phyloP scores from a whole-genome alignment of 352 stramenopile species.

The Phytophthora melonis region DNA sequence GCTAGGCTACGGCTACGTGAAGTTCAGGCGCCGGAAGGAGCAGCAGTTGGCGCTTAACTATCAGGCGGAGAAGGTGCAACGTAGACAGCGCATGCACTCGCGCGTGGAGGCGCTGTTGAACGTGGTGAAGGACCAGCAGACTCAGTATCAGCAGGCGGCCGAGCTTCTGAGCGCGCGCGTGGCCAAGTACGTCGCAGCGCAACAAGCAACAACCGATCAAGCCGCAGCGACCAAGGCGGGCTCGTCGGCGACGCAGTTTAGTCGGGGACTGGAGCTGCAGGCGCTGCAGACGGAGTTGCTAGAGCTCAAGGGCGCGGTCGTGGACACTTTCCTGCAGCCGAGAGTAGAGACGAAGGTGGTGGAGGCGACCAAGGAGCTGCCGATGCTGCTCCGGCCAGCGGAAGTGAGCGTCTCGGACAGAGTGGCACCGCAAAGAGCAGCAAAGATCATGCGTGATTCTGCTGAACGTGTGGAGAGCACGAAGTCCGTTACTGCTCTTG shows the following conservation, averaged over 20 bases:
- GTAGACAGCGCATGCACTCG: slow-evolving; percentile 19
- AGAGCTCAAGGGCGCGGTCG: slow-evolving; percentile 45
- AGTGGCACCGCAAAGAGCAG: neutral
- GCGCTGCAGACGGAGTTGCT: slow-evolving; percentile 45
- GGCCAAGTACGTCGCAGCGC: slow-evolving; percentile 32
- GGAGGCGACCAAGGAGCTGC: slow-evolving; percentile 15
- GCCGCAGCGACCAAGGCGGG: slow-evolving; percentile 13
- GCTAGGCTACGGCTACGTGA: slow-evolving; percentile 45
- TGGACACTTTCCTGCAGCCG: slow-evolving; percentile 43
- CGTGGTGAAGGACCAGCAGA: slow-evolving; percentile 53
- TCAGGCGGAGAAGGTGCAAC: slow-evolving; percentile 30
- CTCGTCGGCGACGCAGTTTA: slow-evolving; percentile 14
- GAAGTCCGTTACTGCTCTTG: neutral
- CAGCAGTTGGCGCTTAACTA: slow-evolving; percentile 45
- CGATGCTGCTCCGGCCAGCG: slow-evolving; percentile 26
- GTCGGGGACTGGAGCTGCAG: slow-evolving; percentile 41
- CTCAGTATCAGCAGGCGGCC: slow-evolving; percentile 51
- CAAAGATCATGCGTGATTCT: neutral
- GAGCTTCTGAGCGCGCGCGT: slow-evolving; percentile 36
- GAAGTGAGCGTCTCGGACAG: slow-evolving; percentile 8
- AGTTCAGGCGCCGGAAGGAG: slow-evolving; percentile 32
- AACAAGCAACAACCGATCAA: slow-evolving; percentile 8
- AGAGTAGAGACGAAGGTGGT: slow-evolving; percentile 21
- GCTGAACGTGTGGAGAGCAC: neutral
- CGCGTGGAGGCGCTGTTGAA: slow-evolving; percentile 43